Evolutionary conservation across 257 asterid genomes (phyloP), one percentile per base, ranked within the genome.

Genomic region (Plantago elongata): DNA sequence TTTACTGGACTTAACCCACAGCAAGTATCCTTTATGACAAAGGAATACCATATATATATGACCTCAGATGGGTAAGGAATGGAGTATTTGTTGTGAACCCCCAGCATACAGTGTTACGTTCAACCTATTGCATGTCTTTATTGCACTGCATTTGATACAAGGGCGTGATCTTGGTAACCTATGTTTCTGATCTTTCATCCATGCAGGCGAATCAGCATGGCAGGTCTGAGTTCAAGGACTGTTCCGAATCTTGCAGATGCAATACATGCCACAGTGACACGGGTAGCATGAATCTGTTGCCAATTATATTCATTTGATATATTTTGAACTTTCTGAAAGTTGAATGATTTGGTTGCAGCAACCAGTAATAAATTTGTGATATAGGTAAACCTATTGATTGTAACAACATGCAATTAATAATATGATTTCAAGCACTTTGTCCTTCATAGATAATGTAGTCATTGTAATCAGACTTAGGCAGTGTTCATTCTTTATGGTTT

Each of bases 241-340:
- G 96, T 89, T 61, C 92, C 99, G 68, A 97, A 83, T 71, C 96
- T 93, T 9, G 81, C 96, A 42, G 97, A 89, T 73, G 99, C 99
- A 1, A 89, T 93, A 62, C 97, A 89, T 69, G 95, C 97, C 68
- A 96, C 92, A 47, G 97, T 85, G 11, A 82, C 95, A 15, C 73
- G 69, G 52, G 42, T 42, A 14, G 72, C 63, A 67, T 85, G 75
- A 84, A 57, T 55, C 15, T 16, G 54, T 38, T 42, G 22, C 57
- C 7, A 12, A 30, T 57, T 8, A 42, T 13, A 37, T 40, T 48
- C 7, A 40, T 69, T 44, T 18, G 40, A 34, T 18, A 12, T 49
- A 54, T 11, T 52, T 7, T 43, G 5, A 11, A 6, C 57, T 52
- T 52, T 45, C 52, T 13, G 1, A 43, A 6, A 13, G 54, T 10